Percentiles rank a stretch among this genome's conserved stretches.
phyloP scores from a whole-genome alignment of 371 early-diverging fungal genomes.

The Apophysomyces sp. region DNA sequence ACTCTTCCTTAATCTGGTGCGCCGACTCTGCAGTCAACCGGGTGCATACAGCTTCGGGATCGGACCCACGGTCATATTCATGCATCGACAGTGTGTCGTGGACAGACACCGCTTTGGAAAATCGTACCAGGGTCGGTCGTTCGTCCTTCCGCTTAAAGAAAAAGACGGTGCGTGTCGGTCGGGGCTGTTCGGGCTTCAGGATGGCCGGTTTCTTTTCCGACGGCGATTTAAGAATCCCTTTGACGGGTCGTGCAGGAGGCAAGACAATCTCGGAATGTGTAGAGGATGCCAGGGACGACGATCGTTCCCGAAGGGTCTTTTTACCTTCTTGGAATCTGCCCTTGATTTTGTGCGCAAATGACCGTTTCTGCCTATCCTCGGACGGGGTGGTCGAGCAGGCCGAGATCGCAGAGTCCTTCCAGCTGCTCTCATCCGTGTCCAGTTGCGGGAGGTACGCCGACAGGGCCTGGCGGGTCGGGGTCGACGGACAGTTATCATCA shows the following conservation, averaged over 20 bases:
- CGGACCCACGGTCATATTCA: slow-evolving; percentile 73
- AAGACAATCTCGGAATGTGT: background rate
- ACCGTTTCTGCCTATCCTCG: background rate
- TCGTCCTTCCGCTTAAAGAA: slow-evolving; percentile 1
- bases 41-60: slow-evolving; percentile 52
- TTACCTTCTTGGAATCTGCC: background rate
- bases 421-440: background rate
- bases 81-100: slow-evolving; percentile 64
- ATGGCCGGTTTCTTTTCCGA: background rate
- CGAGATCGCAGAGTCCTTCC: background rate
- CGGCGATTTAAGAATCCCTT: background rate
- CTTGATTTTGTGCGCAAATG: background rate
- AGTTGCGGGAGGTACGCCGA: background rate
- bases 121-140: slow-evolving; percentile 17
- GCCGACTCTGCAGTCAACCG: slow-evolving; percentile 61
- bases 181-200: background rate
- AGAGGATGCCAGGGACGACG: background rate
- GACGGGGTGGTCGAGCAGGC: background rate
- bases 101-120: slow-evolving; percentile 27
- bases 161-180: background rate
- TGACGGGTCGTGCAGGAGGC: background rate
- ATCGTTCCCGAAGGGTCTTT: background rate
- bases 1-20: slow-evolving; percentile 66
- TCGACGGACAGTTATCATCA: background rate
- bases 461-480: background rate